These are phyloP conservation scores for Stagonosporopsis tanaceti DNA, from an alignment of 2,329 filamentous ascomycete genomes.

Conservation along the genomic window DNA sequence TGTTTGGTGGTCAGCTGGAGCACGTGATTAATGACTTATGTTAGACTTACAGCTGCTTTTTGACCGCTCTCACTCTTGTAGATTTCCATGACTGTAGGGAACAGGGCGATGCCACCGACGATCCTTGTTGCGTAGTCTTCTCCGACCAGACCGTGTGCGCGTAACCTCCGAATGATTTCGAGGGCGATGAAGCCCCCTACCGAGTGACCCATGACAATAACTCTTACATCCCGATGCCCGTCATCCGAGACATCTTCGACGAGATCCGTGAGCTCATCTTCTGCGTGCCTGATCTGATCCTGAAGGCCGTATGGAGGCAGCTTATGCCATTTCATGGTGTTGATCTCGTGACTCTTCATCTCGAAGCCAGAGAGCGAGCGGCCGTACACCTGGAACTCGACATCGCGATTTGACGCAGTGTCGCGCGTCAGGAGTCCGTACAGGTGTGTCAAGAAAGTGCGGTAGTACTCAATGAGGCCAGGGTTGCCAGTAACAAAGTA, in stretches of 20 bases:
- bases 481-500: constrained; percentile 82
- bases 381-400: constrained; percentile 51
- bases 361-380: constrained; percentile 56
- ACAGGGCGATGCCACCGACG: constrained; percentile 51
- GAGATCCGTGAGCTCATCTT: constrained; percentile 53
- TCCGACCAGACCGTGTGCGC: constrained; percentile 34
- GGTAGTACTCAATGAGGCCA: constrained; percentile 77
- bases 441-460: constrained; percentile 68
- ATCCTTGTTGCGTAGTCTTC: constrained; percentile 36
- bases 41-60: constrained; percentile 48
- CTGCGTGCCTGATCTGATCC: constrained; percentile 60
- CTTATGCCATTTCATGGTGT: constrained; percentile 32
- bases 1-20: constrained; percentile 17
- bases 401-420: constrained; percentile 24
- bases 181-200: constrained; percentile 57
- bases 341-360: constrained; percentile 32
- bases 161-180: constrained; percentile 49
- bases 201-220: constrained; percentile 56
- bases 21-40: constrained; percentile 1
- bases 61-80: constrained; percentile 54
- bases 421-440: constrained; percentile 60
- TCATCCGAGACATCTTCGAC: constrained; percentile 40
- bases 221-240: constrained; percentile 39
- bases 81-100: constrained; percentile 59
- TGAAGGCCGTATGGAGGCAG: constrained; percentile 53